Evolutionary conservation across 495 filamentous ascomycete genomes (phyloP), one percentile per base, ranked within the genome.

Genomic region (Jackrogersella minutella): DNA sequence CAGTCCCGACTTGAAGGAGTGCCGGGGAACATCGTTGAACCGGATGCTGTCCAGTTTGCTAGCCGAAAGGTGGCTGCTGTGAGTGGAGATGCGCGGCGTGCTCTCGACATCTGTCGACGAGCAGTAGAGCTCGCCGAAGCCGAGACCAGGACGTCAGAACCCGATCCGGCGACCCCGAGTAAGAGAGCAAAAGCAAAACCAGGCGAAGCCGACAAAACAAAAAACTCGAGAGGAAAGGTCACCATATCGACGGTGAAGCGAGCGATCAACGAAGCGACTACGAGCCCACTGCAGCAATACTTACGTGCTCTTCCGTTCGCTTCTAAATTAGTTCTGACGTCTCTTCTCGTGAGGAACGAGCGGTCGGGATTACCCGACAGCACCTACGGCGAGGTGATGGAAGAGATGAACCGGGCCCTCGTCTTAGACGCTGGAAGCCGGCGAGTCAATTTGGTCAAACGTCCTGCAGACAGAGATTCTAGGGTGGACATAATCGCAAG

Each of bases 21-120:
- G 8, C 91, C 90, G 0, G 93, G 93, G 16, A 85, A 93, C 72
- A 91, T 98, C 41, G 94, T 98, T 16, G 92, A 97, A 34, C 77
- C 91, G 9, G 96, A 99, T 75, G 96, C 96, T 13, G 83, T 99
- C 36, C 95, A 98, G 78, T 99, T 99, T 72, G 96, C 96, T 4
- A 92, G 90, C 51, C 85, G 96, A 17, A 99, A 99, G 78, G 96
- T 99, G 1, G 96, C 96, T 0, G 94, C 95, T 10, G 96, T 99
- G 26, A 93, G 89, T 58, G 96, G 96, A 39, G 96, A 99, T 68
- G 96, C 96, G 10, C 83, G 96, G 24, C 87, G 96, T 21, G 94
- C 93, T 2, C 80, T 99, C 6, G 96, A 99, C 71, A 98, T 99
- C 47, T 99, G 96, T 73, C 86, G 96, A 0, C 87, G 96, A 49